A percentile compares a stretch with the other conserved stretches of the same genome.
Evolutionary conservation across 1,284 basidiomycete species (phyloP).

Genomic region (Leccinum fuscescens): DNA sequence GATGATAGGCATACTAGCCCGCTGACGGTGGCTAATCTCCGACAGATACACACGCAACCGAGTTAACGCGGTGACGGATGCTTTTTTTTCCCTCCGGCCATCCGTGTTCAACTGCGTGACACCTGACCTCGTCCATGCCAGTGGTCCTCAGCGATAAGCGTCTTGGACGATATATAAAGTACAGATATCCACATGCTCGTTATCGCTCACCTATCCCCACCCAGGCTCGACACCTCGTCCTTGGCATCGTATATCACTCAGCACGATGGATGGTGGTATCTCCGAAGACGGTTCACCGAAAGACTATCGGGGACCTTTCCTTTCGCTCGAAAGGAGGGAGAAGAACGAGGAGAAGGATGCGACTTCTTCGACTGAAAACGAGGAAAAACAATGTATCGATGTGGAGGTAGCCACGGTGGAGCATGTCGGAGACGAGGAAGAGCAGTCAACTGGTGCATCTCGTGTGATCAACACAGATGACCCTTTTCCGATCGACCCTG

Average conservation of each 20-base stretch:
- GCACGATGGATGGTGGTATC: slow-evolving; percentile 1
- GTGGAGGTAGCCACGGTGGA: slow-evolving; percentile 10
- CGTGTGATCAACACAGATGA: slow-evolving; percentile 20
- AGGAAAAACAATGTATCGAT: neutral
- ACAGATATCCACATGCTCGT: neutral
- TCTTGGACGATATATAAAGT: slow-evolving; percentile 4
- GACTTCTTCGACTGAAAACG: slow-evolving; percentile 1
- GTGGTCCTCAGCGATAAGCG: slow-evolving; percentile 14
- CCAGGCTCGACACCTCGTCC: neutral
- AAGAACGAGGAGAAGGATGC: neutral
- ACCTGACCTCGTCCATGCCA: slow-evolving; percentile 1
- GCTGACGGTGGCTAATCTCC: neutral
- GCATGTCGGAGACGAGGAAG: slow-evolving; percentile 6
- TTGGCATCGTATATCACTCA: neutral
- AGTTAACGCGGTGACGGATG: neutral
- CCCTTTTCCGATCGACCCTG: slow-evolving; percentile 53
- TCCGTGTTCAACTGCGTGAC: neutral
- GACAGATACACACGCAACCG: slow-evolving; percentile 1
- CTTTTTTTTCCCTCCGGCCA: neutral
- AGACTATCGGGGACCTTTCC: neutral
- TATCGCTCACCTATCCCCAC: neutral
- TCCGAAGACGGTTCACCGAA: neutral
- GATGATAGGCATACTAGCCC: neutral
- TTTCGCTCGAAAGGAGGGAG: neutral
- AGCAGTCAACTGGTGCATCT: neutral